Base-by-base conservation (phyloP, 257 asterid species). In the Penstemon eatonii region DNA sequence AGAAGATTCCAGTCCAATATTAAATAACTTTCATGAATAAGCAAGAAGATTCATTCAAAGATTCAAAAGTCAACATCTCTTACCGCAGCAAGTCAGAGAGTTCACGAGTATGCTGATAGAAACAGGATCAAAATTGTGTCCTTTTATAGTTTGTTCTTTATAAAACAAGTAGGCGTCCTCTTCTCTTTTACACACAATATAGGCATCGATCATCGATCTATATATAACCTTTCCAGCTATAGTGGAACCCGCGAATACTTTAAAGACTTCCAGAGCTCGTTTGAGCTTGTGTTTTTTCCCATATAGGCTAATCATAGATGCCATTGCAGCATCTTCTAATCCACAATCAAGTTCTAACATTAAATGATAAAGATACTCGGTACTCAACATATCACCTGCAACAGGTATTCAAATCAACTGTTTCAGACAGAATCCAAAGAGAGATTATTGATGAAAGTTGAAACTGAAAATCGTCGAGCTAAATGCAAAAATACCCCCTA, bases 71-170 rank as follows among this genome's bases (percentile, higher is more conserved):
- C 4, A 72, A 25, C 19, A 63, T 66, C 65, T 68, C 89, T 78
- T 83, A 93, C 98, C 95, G 50, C 81, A 76, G 63, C 76, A 76
- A 38, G 85, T 60, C 84, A 93, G 72, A 47, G 95, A 86, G 76
- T 88, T 93, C 83, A 93, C 95, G 10, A 93, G 96, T 75, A 83
- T 75, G 87, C 98, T 93, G 76, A 90, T 75, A 49, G 96, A 86
- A 74, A 93, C 85, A 38, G 97, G 87, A 70, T 87, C 95, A n/a
- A 90, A 74, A 60, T 73, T 71, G 68, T 79, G 82, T 57, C 89
- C 95, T 83, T 82, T 81, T 67, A 62, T 68, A 63, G 76, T 75
- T 68, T 75, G 90, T 75, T 93, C 85, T 78, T 75, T 88, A 78
- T 82, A 90, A 75, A 93, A 83, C 74, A 80, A 51, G 77, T 81